phyloP scores from a whole-genome alignment of 192 early-diverging fungal species.

The Gryganskiella cystojenkinii region DNA sequence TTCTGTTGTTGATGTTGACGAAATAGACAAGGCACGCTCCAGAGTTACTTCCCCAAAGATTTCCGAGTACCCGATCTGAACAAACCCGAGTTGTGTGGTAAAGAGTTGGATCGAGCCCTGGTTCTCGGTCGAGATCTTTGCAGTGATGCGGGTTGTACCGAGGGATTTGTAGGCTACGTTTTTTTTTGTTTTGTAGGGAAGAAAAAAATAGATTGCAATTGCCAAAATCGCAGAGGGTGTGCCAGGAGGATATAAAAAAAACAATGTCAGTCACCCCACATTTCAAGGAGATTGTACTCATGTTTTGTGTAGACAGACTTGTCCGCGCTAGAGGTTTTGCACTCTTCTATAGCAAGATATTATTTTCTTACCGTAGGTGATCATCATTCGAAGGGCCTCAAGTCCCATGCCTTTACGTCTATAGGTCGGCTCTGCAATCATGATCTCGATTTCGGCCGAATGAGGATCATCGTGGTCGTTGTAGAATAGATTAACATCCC shows the following conservation, averaged over 20 bases:
- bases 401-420: constrained; percentile 64
- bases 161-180: constrained; percentile 55
- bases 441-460: constrained; percentile 91
- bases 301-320: no score
- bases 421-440: constrained; percentile 80
- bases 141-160: constrained; percentile 62
- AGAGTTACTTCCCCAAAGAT: constrained; percentile 78
- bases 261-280: not conserved
- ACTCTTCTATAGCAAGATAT: not conserved
- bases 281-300: not conserved
- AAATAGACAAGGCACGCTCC: constrained; percentile 37
- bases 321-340: no score
- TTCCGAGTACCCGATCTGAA: constrained; percentile 58
- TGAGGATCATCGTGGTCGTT: constrained; percentile 80
- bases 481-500: constrained; percentile 95
- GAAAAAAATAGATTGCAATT: not conserved
- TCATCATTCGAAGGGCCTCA: constrained; percentile 70
- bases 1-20: not conserved
- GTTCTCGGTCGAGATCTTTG: constrained; percentile 77
- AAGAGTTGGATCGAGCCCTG: constrained; percentile 70
- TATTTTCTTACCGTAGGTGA: constrained; percentile 65
- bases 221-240: not conserved
- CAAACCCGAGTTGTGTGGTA: constrained; percentile 65
- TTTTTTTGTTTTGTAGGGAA: not conserved
- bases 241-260: no score